Conservation (phyloP, 495 filamentous ascomycete species). For the Thozetella sp. region DNA sequence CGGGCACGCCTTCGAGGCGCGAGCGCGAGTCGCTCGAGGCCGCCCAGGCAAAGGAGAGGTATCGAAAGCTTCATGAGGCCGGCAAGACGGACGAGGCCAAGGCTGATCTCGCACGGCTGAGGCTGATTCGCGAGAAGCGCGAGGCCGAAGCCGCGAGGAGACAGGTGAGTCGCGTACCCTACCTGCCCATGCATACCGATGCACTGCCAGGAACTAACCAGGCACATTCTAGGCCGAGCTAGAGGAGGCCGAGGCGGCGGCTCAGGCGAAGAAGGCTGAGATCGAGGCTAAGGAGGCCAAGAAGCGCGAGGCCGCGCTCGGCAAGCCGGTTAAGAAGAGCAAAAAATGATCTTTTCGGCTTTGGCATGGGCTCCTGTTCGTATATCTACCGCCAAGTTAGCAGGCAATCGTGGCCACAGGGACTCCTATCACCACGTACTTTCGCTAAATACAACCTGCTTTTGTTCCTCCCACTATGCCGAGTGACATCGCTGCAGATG, state of each 20-base stretch:
- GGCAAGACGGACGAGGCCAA: constrained; percentile 97
- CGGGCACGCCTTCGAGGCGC: constrained; percentile 59
- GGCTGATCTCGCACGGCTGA: constrained; percentile 85
- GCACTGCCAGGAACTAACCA: neutral
- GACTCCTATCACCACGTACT: neutral
- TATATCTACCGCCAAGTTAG: constrained; percentile 6
- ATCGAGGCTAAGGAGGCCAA: constrained; percentile 59
- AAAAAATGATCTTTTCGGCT: constrained; percentile 24
- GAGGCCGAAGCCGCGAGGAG: constrained; percentile 74
- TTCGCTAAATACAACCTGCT: constrained; percentile 4
- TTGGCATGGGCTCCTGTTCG: constrained; percentile 3
- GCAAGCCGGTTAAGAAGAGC: constrained; percentile 35
- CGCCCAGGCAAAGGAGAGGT: constrained; percentile 84
- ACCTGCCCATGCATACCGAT: neutral
- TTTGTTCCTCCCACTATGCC: neutral
- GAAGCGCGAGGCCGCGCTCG: constrained; percentile 63
- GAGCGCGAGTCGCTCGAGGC: constrained; percentile 92
- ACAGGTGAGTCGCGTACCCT: constrained; percentile 35
- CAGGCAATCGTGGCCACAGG: neutral
- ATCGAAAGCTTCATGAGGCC: constrained; percentile 90
- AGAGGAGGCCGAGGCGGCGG: constrained; percentile 67
- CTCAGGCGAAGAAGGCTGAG: constrained; percentile 50
- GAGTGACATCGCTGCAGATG: neutral
- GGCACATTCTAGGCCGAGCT: constrained; percentile 58
- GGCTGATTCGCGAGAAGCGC: constrained; percentile 78